Evolutionary conservation across 2,329 filamentous ascomycete species (phyloP).

Genomic region (Nothophaeocryptopus gaeumannii): DNA sequence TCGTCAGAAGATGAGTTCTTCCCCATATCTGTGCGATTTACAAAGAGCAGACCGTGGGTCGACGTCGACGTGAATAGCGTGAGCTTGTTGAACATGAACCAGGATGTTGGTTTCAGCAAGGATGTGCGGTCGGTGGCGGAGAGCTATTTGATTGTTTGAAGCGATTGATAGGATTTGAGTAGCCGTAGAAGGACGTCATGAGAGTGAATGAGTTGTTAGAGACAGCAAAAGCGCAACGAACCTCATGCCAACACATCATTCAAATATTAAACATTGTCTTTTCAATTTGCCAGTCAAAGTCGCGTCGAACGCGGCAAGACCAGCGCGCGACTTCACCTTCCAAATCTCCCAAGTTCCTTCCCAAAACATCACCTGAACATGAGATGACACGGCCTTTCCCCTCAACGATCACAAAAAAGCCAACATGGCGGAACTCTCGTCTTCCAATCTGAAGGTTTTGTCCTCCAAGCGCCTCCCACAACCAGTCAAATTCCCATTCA

Average conservation of each 20-base stretch:
- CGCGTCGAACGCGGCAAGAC: no score
- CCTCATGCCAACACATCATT: no score
- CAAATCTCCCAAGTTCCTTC: no score
- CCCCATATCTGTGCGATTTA: constrained; percentile 90
- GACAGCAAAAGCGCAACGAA: no score
- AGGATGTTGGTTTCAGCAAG: constrained; percentile 79
- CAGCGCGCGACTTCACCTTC: no score
- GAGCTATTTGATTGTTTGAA: constrained; percentile 71
- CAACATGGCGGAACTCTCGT: background rate
- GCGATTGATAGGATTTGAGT: background rate
- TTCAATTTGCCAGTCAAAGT: no score
- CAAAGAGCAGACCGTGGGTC: constrained; percentile 79
- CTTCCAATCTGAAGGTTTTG: constrained; percentile 11
- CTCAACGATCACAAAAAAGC: background rate
- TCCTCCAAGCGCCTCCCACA: constrained; percentile 59
- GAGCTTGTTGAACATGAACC: constrained; percentile 68
- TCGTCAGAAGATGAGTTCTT: constrained; percentile 93
- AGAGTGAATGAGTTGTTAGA: no score
- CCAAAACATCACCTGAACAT: background rate
- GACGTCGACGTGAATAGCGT: constrained; percentile 88
- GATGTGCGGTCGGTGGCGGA: constrained; percentile 75
- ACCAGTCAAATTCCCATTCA: constrained; percentile 55
- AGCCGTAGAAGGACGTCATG: no score
- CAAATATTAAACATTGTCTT: no score
- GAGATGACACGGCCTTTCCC: background rate